These are phyloP conservation scores for Fragilaria crotonensis DNA, from an alignment of 108 stramenopile species.

Conservation along the genomic window DNA sequence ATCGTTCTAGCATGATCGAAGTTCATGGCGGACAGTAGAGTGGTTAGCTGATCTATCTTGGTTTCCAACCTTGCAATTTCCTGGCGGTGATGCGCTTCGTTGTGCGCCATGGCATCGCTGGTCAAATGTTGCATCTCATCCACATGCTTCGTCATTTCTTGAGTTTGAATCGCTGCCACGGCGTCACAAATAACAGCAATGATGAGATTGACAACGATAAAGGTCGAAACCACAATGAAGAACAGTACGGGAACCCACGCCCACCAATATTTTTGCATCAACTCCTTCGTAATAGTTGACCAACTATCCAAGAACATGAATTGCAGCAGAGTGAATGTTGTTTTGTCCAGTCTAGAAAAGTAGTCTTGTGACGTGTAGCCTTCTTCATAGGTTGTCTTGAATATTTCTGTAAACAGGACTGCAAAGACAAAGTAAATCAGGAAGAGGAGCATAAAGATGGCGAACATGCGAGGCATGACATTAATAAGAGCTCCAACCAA, in stretches of 20 bases:
- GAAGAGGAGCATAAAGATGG: slow-evolving; percentile 35
- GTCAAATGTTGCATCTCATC: neutral
- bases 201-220: slow-evolving; percentile 68
- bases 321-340: slow-evolving; percentile 52
- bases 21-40: slow-evolving; percentile 1
- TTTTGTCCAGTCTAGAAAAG: slow-evolving; percentile 37
- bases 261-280: slow-evolving; percentile 39
- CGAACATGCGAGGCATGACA: slow-evolving; percentile 58
- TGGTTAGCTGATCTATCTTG: neutral
- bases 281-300: slow-evolving; percentile 32
- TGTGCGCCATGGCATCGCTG: neutral
- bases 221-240: slow-evolving; percentile 59
- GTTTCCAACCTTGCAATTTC: neutral
- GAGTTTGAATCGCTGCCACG: slow-evolving; percentile 28
- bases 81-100: neutral
- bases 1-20: no score
- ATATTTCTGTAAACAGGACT: slow-evolving; percentile 62
- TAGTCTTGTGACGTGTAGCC: slow-evolving; percentile 23
- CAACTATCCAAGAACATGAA: slow-evolving; percentile 56
- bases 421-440: slow-evolving; percentile 60
- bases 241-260: slow-evolving; percentile 48
- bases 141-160: neutral
- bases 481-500: slow-evolving; percentile 35
- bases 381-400: slow-evolving; percentile 18
- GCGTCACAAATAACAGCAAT: slow-evolving; percentile 81